These are phyloP conservation scores for Neurospora tetrasperma DNA, from an alignment of 495 filamentous ascomycete genomes.

Conservation along the genomic window DNA sequence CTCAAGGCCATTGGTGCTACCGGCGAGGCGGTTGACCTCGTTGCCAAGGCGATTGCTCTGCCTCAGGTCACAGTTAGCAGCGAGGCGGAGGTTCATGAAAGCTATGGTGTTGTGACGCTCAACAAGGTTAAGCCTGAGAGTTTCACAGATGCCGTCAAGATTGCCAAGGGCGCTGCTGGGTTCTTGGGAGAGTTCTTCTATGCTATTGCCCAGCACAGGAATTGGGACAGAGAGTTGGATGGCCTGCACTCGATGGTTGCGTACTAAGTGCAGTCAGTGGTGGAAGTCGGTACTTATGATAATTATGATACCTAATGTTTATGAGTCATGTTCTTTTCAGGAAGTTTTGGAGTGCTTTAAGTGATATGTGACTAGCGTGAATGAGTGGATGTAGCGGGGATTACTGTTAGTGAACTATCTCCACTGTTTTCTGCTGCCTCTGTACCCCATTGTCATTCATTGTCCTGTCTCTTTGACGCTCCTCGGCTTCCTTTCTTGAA, in stretches of 20 bases:
- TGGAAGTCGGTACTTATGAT: not conserved
- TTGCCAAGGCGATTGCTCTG: slow-evolving; percentile 47
- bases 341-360: not conserved
- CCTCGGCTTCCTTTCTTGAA: too few species aligned
- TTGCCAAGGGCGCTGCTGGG: slow-evolving; percentile 51
- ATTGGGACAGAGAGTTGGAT: slow-evolving; percentile 62
- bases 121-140: slow-evolving; percentile 38
- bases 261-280: slow-evolving; percentile 17
- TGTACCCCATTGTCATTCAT: too few species aligned
- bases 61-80: slow-evolving; percentile 41
- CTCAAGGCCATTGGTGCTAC: slow-evolving; percentile 69
- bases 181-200: slow-evolving; percentile 56
- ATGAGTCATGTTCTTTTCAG: not conserved
- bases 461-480: too few species aligned
- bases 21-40: slow-evolving; percentile 58
- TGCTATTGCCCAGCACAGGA: slow-evolving; percentile 56
- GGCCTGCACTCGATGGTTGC: slow-evolving; percentile 45
- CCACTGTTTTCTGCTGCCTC: too few species aligned
- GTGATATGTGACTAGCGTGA: not conserved
- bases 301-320: not conserved
- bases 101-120: slow-evolving; percentile 63
- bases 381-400: not conserved
- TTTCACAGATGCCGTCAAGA: slow-evolving; percentile 43
- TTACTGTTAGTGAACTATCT: not conserved
- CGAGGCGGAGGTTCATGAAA: slow-evolving; percentile 45